Conservation (phyloP, 192 early-diverging fungal species). For the Coemansia umbellata region DNA sequence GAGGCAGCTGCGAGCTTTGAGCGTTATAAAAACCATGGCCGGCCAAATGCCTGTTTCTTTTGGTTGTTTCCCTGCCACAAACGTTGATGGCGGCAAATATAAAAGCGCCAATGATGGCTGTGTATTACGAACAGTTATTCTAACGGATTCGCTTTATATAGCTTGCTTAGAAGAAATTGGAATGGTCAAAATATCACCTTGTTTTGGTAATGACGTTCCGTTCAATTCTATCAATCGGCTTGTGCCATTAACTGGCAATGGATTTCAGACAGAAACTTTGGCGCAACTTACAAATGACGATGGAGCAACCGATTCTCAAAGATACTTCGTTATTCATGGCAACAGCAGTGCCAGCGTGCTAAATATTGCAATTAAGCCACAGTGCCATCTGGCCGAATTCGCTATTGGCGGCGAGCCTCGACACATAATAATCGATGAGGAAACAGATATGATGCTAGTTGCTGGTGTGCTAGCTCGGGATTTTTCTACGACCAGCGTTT, state of each 20-base stretch:
- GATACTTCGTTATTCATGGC: constrained; percentile 4
- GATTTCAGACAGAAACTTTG: too few species aligned
- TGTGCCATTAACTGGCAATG: too few species aligned
- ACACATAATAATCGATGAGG: constrained; percentile 19
- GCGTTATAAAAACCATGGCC: background rate
- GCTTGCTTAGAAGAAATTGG: background rate
- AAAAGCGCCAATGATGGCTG: too few species aligned
- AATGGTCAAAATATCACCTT: constrained; percentile 13
- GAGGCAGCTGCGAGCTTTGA: background rate
- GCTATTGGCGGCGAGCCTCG: constrained; percentile 21
- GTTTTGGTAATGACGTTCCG: background rate
- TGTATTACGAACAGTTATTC: background rate
- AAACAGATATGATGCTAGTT: constrained; percentile 30
- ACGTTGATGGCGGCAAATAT: too few species aligned
- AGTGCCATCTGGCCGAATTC: constrained; percentile 17
- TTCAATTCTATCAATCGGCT: background rate
- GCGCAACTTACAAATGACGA: background rate
- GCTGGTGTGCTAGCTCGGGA: constrained; percentile 3
- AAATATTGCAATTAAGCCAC: constrained; percentile 2
- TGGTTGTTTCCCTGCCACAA: too few species aligned
- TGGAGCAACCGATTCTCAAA: background rate
- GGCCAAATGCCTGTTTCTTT: constrained; percentile 1
- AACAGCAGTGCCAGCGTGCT: constrained; percentile 3
- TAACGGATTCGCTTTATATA: background rate
- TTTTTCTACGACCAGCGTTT: background rate